Evolutionary conservation across 139 green algal genomes (phyloP), one percentile per base, ranked within the genome.

Genomic region (Diplosphaera chodatii): DNA sequence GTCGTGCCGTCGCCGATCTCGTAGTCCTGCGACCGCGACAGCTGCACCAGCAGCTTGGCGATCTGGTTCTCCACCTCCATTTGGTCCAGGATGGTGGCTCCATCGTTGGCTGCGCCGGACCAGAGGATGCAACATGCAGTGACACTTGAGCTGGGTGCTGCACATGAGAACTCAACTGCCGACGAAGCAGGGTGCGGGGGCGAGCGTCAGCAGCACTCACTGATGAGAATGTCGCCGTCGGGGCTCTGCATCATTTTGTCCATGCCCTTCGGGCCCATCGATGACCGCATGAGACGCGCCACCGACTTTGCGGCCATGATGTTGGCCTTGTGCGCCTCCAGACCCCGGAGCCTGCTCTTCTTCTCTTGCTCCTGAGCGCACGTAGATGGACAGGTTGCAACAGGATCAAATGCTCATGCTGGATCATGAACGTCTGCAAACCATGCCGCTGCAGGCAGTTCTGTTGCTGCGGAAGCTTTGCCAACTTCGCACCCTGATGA

Each of bases 1-100:
- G 94, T 98, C 1, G 95, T 99, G 56, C 94, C 96, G 73, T 99
- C 96, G 21, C 84, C 84, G 55, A 91, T 88, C 63, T 89, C 84
- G 41, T 86, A 75, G 64, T 90, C 82, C 74, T 95, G 92, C 0
- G 81, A 92, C 66, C 89, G 91, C 20, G 87, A 96, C 37, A 99
- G 86, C 81, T 99, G 90, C 62, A 99, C 96, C 77, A 99, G 84
- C 63, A 99, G 91, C 85, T 96, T 98, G 20, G 90, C 96, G 28
- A 99, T 97, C 82, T 98, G 92, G 78, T 99, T 94, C 84, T 98
- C 91, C 20, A 99, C 95, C 70, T 99, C 91, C 96, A 99, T 99
- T 80, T 97, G 90, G 74, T 99, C 94, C 72, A 99, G 75, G 73
- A 99, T 99, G 29, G 96, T 99, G 8, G 95, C 95, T 32, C 96